phyloP scores from a whole-genome alignment of 805 yeast genomes.

The Torulaspora delbrueckii region DNA sequence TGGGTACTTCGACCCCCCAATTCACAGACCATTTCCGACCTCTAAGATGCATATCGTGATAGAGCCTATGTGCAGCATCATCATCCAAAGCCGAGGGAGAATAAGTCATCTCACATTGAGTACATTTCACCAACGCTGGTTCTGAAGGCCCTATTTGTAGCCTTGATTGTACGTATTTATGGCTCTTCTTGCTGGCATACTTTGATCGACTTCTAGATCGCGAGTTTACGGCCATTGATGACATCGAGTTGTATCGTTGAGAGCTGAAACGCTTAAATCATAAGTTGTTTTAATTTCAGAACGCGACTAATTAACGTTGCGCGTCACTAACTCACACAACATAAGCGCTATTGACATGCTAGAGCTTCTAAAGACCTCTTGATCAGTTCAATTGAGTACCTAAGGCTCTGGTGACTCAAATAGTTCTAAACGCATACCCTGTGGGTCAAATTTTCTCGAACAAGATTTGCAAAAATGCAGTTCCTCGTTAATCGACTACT shows the following conservation, averaged over 20 bases:
- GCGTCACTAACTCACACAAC: neutral
- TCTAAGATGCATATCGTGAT: slow-evolving; percentile 45
- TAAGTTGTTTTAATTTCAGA: neutral
- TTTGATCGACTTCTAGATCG: neutral
- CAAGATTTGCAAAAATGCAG: neutral
- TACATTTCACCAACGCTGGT: slow-evolving; percentile 17
- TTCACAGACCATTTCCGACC: slow-evolving; percentile 47
- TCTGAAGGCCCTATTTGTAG: slow-evolving; percentile 14
- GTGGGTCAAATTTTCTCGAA: neutral
- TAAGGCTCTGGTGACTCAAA: neutral
- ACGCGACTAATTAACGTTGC: neutral
- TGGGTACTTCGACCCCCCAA: slow-evolving; percentile 33
- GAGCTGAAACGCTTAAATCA: neutral
- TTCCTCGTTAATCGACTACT: neutral
- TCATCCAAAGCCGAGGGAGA: slow-evolving; percentile 20
- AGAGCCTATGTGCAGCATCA: slow-evolving; percentile 40
- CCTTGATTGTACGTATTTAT: slow-evolving; percentile 19
- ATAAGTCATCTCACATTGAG: slow-evolving; percentile 30
- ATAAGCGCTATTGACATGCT: neutral
- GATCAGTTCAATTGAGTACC: neutral
- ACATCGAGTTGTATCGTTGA: no score
- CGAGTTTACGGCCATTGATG: neutral
- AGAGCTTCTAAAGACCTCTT: neutral
- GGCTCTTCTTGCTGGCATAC: neutral
- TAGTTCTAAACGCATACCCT: neutral